Conservation (phyloP, 495 filamentous ascomycete species). For the Hypomontagnella monticulosa region DNA sequence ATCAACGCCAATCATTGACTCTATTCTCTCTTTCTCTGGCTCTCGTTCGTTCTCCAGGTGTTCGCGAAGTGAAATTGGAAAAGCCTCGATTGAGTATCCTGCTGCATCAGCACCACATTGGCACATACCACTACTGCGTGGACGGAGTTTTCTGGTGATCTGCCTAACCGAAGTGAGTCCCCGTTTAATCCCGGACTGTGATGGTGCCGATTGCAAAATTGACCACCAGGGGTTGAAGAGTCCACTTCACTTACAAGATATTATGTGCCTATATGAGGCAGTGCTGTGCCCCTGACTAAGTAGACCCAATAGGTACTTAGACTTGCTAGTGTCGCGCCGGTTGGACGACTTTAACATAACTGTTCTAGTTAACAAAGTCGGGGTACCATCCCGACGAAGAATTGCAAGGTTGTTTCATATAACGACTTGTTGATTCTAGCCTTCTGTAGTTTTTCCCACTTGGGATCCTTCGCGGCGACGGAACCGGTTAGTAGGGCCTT, state of each 20-base stretch:
- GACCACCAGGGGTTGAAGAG: conserved; percentile 10
- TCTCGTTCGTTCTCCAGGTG: neutral
- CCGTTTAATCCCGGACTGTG: conserved; percentile 20
- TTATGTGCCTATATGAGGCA: neutral
- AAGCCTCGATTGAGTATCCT: conserved; percentile 19
- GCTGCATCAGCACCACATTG: conserved; percentile 17
- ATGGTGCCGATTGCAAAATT: conserved; percentile 20
- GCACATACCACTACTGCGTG: neutral
- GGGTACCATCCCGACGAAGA: neutral
- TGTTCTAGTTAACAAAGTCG: conserved; percentile 6
- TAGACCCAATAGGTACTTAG: neutral
- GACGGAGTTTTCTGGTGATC: conserved; percentile 12
- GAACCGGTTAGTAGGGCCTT: too few relatives aligned
- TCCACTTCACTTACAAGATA: conserved; percentile 1
- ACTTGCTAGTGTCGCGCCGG: conserved; percentile 15
- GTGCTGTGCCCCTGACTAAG: conserved; percentile 4
- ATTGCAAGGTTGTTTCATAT: conserved; percentile 16
- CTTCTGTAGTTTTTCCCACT: neutral
- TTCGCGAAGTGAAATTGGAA: conserved; percentile 19
- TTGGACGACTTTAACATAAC: conserved; percentile 5
- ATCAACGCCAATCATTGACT: conserved; percentile 9
- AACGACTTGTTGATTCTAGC: conserved; percentile 10
- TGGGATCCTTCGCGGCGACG: neutral
- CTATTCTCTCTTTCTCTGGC: neutral
- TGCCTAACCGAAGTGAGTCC: conserved; percentile 31